Evolutionary conservation across 129 eudicot genomes (phyloP), one percentile per base, ranked within the genome.

Genomic region (Calendula officinalis): DNA sequence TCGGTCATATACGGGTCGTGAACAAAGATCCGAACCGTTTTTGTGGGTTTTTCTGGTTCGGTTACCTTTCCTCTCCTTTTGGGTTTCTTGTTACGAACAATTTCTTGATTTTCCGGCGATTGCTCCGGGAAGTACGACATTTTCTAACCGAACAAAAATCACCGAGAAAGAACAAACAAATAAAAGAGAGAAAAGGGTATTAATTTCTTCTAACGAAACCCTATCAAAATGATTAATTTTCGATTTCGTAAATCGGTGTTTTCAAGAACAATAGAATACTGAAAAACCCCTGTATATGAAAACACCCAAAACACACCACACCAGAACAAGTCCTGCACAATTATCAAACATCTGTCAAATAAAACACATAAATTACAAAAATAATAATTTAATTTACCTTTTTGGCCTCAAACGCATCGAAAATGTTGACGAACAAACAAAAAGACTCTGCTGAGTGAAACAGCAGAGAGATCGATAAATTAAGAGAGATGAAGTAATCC

Each of bases 391-490:
- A 1, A 3, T 39, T 17, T 38, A 90, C 97, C 97, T 87, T 73
- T 64, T 86, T 41, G 95, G 91, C 89, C 98, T 91, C 96, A 91
- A 91, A 84, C 95, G 96, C 98, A 91, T 91, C 89, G 98, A 91
- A 84, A 81, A 80, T 27, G 81, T 42, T 41, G 82, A 64, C 62
- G 42, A 76, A 67, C 27, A 54, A 52, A 50, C 42, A 38, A 27
- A 32, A 41, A 56, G 27, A 44, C 82, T 77, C 91, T 83, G 97
- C 95, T 79, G 89, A 56, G 6, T 52, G 60, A 46, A 40, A 72
- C 81, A 84, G 84, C 95, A 91, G 87, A 81, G 75, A 52, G 6
- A 14, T 14, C 7, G 17, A 44, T 50, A 73, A 75, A 70, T 55
- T 51, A 81, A 79, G 45, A 61, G 51, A 47, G 57, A 7, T 6